These are phyloP conservation scores for Basipetospora chlamydospora DNA, from an alignment of 2,329 filamentous ascomycete species.

Conservation along the genomic window DNA sequence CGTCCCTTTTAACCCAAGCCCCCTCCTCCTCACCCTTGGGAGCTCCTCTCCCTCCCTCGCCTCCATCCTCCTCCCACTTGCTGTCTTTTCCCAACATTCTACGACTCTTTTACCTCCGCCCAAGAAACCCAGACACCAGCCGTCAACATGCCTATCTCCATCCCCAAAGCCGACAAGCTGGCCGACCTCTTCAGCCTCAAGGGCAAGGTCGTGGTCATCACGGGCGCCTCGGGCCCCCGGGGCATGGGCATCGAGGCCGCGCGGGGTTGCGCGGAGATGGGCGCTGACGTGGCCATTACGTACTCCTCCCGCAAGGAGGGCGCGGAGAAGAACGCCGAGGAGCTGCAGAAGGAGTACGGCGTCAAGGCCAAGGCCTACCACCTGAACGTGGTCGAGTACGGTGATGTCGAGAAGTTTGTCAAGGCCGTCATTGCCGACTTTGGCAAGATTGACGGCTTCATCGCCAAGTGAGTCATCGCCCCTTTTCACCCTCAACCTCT, in stretches of 20 bases:
- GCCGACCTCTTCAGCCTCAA: constrained; percentile 32
- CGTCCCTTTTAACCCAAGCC: too few relatives aligned
- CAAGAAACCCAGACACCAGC: not conserved
- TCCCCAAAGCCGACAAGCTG: constrained; percentile 43
- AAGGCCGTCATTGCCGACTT: constrained; percentile 58
- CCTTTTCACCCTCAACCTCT: too few relatives aligned
- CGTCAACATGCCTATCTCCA: constrained; percentile 35
- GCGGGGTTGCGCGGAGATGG: constrained; percentile 25
- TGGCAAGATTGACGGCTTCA: constrained; percentile 57
- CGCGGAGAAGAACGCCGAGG: constrained; percentile 53
- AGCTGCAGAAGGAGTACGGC: constrained; percentile 54
- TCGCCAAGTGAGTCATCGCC: constrained; percentile 55
- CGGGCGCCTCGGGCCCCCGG: constrained; percentile 40
- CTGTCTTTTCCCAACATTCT: too few relatives aligned
- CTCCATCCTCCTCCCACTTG: too few relatives aligned
- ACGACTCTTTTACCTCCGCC: too few relatives aligned
- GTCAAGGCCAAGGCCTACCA: constrained; percentile 33
- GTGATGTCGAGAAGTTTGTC: constrained; percentile 36
- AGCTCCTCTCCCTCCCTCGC: too few relatives aligned
- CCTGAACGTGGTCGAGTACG: constrained; percentile 1
- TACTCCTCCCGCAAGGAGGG: constrained; percentile 59
- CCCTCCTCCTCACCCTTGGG: too few relatives aligned
- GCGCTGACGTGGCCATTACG: constrained; percentile 30
- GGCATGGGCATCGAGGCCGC: constrained; percentile 30
- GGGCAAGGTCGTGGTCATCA: constrained; percentile 25